Percentiles rank a stretch among this genome's conserved stretches.
Evolutionary conservation across 2,329 filamentous ascomycete species (phyloP).

Genomic region (Cadophora sp.): DNA sequence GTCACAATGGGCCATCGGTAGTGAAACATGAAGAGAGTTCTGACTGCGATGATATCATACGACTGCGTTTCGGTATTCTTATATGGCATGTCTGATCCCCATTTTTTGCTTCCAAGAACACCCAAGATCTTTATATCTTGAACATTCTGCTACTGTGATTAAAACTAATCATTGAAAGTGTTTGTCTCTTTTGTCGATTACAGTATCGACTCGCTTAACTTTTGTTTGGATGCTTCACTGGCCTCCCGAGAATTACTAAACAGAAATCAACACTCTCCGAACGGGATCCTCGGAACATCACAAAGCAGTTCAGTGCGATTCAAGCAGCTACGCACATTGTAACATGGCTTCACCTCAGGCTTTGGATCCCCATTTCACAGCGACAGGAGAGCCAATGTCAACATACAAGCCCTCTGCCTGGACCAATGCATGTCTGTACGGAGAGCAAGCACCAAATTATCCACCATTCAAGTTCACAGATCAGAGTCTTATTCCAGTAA

Average conservation of each 20-base stretch:
- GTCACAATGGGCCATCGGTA: not conserved
- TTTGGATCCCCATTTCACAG: not conserved
- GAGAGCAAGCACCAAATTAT: not conserved
- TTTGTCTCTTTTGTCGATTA: too few species aligned
- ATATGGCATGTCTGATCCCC: not conserved
- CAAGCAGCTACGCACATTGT: too few species aligned
- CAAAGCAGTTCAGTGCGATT: too few species aligned
- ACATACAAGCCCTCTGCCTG: not conserved
- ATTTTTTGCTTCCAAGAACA: too few species aligned
- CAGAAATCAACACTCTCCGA: too few species aligned
- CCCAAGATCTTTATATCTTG: too few species aligned
- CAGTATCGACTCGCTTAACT: not conserved
- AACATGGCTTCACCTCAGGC: not conserved
- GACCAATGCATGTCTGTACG: not conserved
- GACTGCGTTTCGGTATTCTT: not conserved
- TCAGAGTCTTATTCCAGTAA: not conserved
- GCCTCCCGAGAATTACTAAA: not conserved
- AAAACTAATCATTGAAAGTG: too few species aligned
- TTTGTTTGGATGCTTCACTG: not conserved
- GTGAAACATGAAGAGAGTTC: not conserved
- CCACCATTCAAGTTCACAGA: not conserved
- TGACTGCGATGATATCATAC: not conserved
- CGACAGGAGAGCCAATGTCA: not conserved
- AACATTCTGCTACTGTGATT: too few species aligned
- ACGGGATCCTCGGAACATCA: too few species aligned